Base-by-base conservation (phyloP, 2,329 filamentous ascomycete species). In the Camptophora hylomeconis region DNA sequence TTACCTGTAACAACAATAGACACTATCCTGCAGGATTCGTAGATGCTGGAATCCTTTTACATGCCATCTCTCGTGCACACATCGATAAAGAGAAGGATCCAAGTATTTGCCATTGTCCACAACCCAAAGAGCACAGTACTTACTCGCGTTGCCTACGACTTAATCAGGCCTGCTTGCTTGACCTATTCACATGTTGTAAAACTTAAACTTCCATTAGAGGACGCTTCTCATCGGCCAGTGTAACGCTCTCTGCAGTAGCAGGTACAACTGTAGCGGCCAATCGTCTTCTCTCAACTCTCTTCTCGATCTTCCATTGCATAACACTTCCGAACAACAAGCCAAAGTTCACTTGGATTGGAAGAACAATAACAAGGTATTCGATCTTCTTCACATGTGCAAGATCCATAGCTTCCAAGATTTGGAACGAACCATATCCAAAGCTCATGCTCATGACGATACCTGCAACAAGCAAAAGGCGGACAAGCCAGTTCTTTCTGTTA, bases 261-360 rank as follows among this genome's bases (percentile, higher is more conserved):
- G 20, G 20, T 17, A 26, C 20, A 7, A 31, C 19, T 18, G 31
- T 31, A 5, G 13, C 7, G 14, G 24, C n/a, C 3, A 31, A 31
- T 19, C 36, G 20, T 19, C 37, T 40, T 15, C 34, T 30, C 5
- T 28, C 33, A 14, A 29, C 15, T 25, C 39, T 30, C 37, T 40
- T 41, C 32, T 44, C 41, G 30, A 39, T 38, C 17, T 36, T 35
- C 31, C 34, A 42, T 20, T 44, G 41, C 28, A 40, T 33, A 7
- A 37, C 23, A 11, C 35, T 37, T 8, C 35, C 41, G 17, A 42
- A 26, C 13, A 44, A 27, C 11, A 44, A 19, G 10, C 41, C 41
- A 20, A 44, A 20, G 31, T 44, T 44, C 31, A 44, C 28, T 25
- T 42, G 41, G 10, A 42, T 28, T 2, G 41, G 41, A 5, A 42